A percentile compares a stretch with the other conserved stretches of the same genome.
Conservation (phyloP, 2,329 filamentous ascomycete species). For the Hypoxylon rubiginosum region DNA sequence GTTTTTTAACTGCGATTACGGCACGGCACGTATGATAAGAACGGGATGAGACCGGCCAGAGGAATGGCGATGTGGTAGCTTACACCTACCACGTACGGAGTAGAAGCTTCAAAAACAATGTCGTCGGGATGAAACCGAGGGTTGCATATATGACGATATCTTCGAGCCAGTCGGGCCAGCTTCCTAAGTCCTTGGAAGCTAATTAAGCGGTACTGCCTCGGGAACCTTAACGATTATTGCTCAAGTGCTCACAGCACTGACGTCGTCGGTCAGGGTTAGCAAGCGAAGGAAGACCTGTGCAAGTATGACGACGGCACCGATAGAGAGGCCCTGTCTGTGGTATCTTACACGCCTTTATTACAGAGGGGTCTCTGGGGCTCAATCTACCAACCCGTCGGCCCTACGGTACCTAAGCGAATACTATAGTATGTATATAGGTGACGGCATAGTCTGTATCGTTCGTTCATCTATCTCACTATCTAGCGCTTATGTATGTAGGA, state of each 20-base stretch:
- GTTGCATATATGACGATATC: constrained; percentile 48
- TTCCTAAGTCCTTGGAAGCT: constrained; percentile 36
- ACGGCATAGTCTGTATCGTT: constrained; percentile 16
- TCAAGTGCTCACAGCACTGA: constrained; percentile 37
- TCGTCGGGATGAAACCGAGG: constrained; percentile 45
- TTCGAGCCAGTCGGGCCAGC: constrained; percentile 44
- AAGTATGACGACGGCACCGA: constrained; percentile 36
- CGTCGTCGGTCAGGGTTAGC: constrained; percentile 40
- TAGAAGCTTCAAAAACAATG: constrained; percentile 36
- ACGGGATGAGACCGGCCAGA: constrained; percentile 29
- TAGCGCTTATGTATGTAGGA: constrained; percentile 22
- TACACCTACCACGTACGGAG: constrained; percentile 27
- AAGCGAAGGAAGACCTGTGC: constrained; percentile 37
- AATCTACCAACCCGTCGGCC: constrained; percentile 33
- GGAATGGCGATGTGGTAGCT: constrained; percentile 38
- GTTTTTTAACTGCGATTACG: constrained; percentile 24
- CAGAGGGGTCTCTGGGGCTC: constrained; percentile 35
- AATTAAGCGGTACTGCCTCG: constrained; percentile 42
- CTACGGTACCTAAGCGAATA: constrained; percentile 23
- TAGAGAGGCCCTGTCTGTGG: constrained; percentile 24
- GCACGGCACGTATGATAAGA: constrained; percentile 35
- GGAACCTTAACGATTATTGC: constrained; percentile 36
- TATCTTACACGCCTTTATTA: constrained; percentile 30
- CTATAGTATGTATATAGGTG: constrained; percentile 10
- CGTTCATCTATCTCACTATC: neutral